A percentile compares a stretch with the other conserved stretches of the same genome.
Evolutionary conservation across 169 alveolate species (phyloP).

Genomic region (Amoebophrya sp.): DNA sequence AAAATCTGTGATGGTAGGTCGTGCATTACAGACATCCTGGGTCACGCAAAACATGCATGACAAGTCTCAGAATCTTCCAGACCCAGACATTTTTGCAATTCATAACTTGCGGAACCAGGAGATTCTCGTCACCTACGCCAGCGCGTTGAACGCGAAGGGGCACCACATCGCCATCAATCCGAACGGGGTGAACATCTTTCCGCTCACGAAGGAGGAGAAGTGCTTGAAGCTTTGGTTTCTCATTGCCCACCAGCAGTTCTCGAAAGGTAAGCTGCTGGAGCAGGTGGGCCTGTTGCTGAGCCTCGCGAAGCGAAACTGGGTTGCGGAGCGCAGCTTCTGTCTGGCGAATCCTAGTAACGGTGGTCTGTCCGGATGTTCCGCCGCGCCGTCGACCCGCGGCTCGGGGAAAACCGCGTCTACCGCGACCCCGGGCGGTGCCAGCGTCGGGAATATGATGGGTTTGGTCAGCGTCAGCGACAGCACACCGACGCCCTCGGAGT

Average conservation of each 20-base stretch:
- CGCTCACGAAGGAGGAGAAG: neutral
- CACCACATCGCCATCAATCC: slow-evolving; percentile 20
- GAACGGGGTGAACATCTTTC: neutral
- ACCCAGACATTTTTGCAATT: too few species aligned
- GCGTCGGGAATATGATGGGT: too few species aligned
- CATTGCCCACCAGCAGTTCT: neutral
- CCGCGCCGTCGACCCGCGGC: too few species aligned
- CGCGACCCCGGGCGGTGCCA: too few species aligned
- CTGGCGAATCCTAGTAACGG: neutral
- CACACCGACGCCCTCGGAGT: too few species aligned
- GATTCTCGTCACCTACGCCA: neutral
- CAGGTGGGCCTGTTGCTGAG: neutral
- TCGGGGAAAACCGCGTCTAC: too few species aligned
- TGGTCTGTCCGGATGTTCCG: too few species aligned
- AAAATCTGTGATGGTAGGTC: too few species aligned
- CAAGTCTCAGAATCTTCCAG: too few species aligned
- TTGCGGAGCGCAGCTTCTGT: neutral
- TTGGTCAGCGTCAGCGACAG: too few species aligned
- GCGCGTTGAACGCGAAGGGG: neutral
- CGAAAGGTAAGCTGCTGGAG: neutral
- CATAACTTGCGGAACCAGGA: neutral
- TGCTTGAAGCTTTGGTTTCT: neutral
- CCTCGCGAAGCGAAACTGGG: neutral
- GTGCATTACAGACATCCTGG: too few species aligned
- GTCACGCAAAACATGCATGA: too few species aligned